These are phyloP conservation scores for Pelargonium citronellum DNA, from an alignment of 441 rosid genomes.

Conservation along the genomic window DNA sequence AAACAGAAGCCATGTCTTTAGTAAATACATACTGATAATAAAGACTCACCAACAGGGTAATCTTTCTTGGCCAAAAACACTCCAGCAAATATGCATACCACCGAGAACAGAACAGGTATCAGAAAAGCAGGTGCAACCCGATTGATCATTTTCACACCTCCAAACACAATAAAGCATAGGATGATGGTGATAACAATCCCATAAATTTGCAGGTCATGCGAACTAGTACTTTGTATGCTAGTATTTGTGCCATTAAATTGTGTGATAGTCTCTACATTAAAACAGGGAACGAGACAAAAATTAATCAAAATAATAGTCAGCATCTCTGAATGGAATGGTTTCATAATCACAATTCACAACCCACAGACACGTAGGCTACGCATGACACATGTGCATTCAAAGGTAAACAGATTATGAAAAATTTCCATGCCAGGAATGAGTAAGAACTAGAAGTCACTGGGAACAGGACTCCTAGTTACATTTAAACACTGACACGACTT, in stretches of 20 bases:
- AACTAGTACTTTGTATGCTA: slow-evolving; percentile 67
- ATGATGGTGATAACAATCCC: slow-evolving; percentile 87
- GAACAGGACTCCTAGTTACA: background rate
- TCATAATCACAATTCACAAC: slow-evolving; percentile 11
- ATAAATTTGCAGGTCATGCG: slow-evolving; percentile 91
- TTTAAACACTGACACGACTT: background rate
- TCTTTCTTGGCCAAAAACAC: slow-evolving; percentile 59
- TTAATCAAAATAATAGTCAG: slow-evolving; percentile 13
- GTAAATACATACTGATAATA: background rate
- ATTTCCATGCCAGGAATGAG: background rate
- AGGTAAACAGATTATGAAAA: slow-evolving; percentile 11
- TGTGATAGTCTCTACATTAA: slow-evolving; percentile 62
- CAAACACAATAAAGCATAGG: slow-evolving; percentile 94
- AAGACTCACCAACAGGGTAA: slow-evolving; percentile 62
- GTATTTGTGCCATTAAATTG: slow-evolving; percentile 56
- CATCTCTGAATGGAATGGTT: slow-evolving; percentile 14
- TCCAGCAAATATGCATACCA: slow-evolving; percentile 88
- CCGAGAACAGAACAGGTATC: slow-evolving; percentile 77
- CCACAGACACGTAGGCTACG: background rate
- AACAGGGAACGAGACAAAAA: slow-evolving; percentile 24
- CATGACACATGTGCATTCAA: background rate
- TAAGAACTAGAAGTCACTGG: slow-evolving; percentile 1
- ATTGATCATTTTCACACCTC: slow-evolving; percentile 99
- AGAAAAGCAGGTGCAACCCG: slow-evolving; percentile 99
- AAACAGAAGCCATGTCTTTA: background rate